Conservation (phyloP, 768 basidiomycete species). For the Lactarius deliciosus region DNA sequence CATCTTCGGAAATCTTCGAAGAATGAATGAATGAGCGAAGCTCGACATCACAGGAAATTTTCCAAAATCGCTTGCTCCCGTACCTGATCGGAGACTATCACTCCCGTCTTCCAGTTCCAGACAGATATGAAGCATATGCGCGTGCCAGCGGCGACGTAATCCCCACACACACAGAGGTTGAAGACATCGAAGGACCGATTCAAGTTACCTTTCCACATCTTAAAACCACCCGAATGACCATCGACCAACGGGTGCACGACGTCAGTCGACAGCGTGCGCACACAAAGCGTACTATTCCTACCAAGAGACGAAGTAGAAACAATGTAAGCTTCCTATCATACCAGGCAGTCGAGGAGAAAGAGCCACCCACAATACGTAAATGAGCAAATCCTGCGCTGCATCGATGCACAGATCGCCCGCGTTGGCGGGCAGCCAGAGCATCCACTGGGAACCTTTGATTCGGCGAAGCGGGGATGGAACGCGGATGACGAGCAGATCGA, state of each 20-base stretch:
- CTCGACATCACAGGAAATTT: background rate
- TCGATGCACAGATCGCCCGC: constrained; percentile 7
- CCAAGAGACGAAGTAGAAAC: background rate
- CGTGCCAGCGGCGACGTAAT: constrained; percentile 14
- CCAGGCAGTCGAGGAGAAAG: background rate
- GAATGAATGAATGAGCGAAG: background rate
- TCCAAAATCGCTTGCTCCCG: background rate
- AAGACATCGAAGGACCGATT: background rate
- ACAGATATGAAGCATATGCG: constrained; percentile 12
- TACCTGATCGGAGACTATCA: constrained; percentile 11
- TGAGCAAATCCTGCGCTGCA: constrained; percentile 19
- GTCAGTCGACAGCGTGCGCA: constrained; percentile 10
- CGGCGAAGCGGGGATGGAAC: constrained; percentile 10
- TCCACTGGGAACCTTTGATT: constrained; percentile 14
- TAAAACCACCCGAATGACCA: constrained; percentile 3
- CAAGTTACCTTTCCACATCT: background rate
- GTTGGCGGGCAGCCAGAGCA: background rate
- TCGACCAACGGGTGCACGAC: constrained; percentile 3
- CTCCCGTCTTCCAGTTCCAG: constrained; percentile 26
- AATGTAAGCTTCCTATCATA: background rate
- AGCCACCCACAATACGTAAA: constrained; percentile 16
- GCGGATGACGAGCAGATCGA: constrained; percentile 15
- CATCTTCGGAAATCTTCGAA: background rate
- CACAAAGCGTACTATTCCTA: constrained; percentile 9
- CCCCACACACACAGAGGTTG: constrained; percentile 5